Base-by-base conservation (phyloP, 331 rosid genomes). In the Pyrus hybrid region DNA sequence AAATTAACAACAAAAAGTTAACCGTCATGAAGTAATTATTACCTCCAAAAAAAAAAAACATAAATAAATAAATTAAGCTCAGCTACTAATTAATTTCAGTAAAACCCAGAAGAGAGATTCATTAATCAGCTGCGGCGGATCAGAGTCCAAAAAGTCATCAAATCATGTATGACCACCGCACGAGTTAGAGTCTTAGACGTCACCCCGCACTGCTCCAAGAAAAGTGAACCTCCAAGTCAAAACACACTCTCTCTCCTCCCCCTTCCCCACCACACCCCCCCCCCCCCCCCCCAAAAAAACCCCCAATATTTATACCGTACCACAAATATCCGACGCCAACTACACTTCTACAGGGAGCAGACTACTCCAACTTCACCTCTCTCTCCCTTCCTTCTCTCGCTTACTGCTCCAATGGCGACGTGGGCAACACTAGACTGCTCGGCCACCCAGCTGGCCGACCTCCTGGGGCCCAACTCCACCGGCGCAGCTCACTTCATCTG, bases 401-500 rank as follows among this genome's bases (percentile, higher is more conserved):
- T 17, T 17, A 47, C 41, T 8, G 63, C 63, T 20, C 17, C 7
- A 64, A 13, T 66, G 70, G 26, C 70, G 5, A 66, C 53, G 22
- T 81, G 79, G 88, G 82, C 75, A 14, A 1, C 74, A 2, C 13
- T 61, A 21, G 10, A 14, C 10, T 85, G 84, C 77, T 35, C 80
- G 23, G 68, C 86, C 13, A 1, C 53, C 28, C 78, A 77, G 1
- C 90, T 93, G 20, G 83, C 96, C 11, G 49, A 18, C 14, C 37
- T 75, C 26, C 64, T 93, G 0, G 96, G 97, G 30, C 80, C 94
- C 30, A 93, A 90, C 88, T 16, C 86, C 21, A 79, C 90, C 17
- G 37, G 64, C 16, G 96, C 96, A 7, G 98, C 97, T 0, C 1
- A 3, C 32, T 67, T 80, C 70, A 90, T 93, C 75, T 93, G 98